Base-by-base conservation (phyloP, 2,329 filamentous ascomycete genomes). In the Elsinoe perseae region DNA sequence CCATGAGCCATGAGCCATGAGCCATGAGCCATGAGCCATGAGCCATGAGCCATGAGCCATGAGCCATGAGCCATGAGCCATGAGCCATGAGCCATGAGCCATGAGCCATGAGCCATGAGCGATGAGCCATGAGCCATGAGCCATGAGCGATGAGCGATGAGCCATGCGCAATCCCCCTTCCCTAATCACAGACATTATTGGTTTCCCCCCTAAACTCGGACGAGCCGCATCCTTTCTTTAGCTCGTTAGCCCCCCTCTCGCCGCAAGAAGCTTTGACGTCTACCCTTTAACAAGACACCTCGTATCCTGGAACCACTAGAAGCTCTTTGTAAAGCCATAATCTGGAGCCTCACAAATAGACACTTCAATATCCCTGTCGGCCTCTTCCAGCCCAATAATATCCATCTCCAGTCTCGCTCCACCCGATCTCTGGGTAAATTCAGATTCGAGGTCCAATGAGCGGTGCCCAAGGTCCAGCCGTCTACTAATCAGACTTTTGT, bases 251-350 rank as follows among this genome's bases (percentile, higher is more conserved):
- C 34, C 14, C 40, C n/a, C 40, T n/a, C n/a, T n/a, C 28, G 28
- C 28, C 5, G 28, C n/a, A 23, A 30, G 28, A 32, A 50, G 46
- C 46, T 50, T 50, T 50, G 46, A 50, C 28, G 46, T 50, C 4
- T 42, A 23, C 46, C 27, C 3, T 50, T 50, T 16, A 34, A 28
- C 46, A 50, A 12, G 20, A 42, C 30, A 36, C 28, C 48, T 52
- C 48, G 48, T 52, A 52, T 52, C 48, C 48, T 52, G 48, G 30
- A 38, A 52, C 48, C 48, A 20, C 48, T 52, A 52, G 4, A 34
- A n/a, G n/a, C n/a, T n/a, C 18, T 38, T 16, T 7, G 20, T 21
- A 6, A 8, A 43, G 18, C 40, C 43, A 48, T 28, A 10, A 5
- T 25, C 21, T 48, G n/a, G n/a, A n/a, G n/a, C n/a, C n/a, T n/a